Evolutionary conservation across 148 eudicot species (phyloP).

Genomic region (Rhododendron vialii): DNA sequence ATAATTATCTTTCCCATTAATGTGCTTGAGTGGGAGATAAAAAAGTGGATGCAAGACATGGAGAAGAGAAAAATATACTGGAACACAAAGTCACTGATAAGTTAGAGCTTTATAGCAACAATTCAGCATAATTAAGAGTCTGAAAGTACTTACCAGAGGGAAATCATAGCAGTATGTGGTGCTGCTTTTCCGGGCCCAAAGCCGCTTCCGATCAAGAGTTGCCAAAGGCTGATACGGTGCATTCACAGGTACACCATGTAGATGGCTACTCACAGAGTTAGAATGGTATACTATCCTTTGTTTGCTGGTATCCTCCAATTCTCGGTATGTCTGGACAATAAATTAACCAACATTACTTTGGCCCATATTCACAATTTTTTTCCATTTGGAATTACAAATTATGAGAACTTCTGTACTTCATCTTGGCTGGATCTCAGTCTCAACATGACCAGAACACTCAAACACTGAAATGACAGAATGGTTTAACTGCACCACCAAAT

Average conservation of each 20-base stretch:
- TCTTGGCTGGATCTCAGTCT: neutral
- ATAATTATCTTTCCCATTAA: neutral
- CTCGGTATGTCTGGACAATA: constrained; percentile 66
- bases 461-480: neutral
- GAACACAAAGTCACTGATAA: neutral
- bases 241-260: constrained; percentile 71
- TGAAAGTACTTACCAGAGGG: constrained; percentile 53
- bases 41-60: neutral
- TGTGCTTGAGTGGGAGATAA: neutral
- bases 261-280: constrained; percentile 41
- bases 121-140: neutral
- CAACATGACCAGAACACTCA: neutral
- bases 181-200: constrained; percentile 84
- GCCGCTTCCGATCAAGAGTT: constrained; percentile 74
- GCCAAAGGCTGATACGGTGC: constrained; percentile 67
- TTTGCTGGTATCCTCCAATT: constrained; percentile 61
- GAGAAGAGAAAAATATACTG: neutral
- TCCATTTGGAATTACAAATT: neutral
- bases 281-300: constrained; percentile 66
- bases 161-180: constrained; percentile 99
- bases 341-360: neutral
- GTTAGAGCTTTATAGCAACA: neutral
- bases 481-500: neutral
- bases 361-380: neutral
- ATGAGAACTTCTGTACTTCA: neutral